Percentiles rank a stretch among this genome's conserved stretches.
These are phyloP conservation scores for Ophiosphaerella herpotricha DNA, from an alignment of 2,329 filamentous ascomycete species.

Conservation along the genomic window DNA sequence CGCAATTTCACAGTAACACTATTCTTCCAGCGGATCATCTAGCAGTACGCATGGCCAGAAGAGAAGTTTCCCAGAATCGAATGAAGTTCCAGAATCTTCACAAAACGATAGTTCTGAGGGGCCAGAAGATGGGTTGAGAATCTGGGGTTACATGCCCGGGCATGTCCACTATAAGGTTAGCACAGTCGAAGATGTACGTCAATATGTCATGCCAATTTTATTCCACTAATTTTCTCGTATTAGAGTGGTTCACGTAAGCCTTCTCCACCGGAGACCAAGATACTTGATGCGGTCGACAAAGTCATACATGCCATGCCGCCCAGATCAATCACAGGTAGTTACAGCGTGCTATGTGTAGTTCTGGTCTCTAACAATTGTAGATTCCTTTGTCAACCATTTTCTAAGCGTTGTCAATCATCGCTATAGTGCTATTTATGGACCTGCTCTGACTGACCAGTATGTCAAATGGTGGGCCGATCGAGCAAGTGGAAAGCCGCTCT, in stretches of 20 bases:
- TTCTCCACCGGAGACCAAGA: conserved; percentile 10
- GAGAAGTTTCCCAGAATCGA: conserved; percentile 19
- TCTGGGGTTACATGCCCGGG: conserved; percentile 45
- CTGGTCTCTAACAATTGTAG: conserved; percentile 30
- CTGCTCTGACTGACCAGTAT: conserved; percentile 52
- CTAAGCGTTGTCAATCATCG: conserved; percentile 52
- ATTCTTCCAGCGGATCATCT: conserved; percentile 16
- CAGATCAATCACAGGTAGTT: conserved; percentile 36
- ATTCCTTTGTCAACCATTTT: conserved; percentile 54
- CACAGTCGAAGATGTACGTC: conserved; percentile 19
- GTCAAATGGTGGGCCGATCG: conserved; percentile 53
- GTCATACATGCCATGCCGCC: conserved; percentile 38
- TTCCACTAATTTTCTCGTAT: neutral
- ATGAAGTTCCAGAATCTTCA: conserved; percentile 5
- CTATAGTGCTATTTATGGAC: conserved; percentile 54
- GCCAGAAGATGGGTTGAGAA: conserved; percentile 34
- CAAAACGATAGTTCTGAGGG: conserved; percentile 13
- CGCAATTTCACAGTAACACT: conserved; percentile 4
- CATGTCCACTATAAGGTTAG: conserved; percentile 40
- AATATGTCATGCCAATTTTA: neutral
- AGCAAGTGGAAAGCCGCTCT: conserved; percentile 39
- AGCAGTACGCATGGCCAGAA: conserved; percentile 24
- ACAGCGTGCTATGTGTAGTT: neutral
- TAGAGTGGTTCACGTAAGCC: conserved; percentile 10
- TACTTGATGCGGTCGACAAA: conserved; percentile 41